Base-by-base conservation (phyloP, 1,284 basidiomycete species). In the Pyrrhoderma noxium region DNA sequence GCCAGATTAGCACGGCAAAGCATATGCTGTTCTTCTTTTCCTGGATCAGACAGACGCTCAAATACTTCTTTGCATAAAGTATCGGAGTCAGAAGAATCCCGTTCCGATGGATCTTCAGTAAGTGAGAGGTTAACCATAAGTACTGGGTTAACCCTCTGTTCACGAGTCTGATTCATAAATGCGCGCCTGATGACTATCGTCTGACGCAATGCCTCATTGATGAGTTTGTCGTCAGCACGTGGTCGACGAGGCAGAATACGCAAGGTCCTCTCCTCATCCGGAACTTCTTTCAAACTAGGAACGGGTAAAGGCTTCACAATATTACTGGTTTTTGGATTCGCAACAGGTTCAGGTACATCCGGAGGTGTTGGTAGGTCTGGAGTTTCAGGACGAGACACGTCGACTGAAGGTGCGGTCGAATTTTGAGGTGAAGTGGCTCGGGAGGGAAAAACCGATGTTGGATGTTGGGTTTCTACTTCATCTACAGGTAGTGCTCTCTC, bases 71-170 rank as follows among this genome's bases (percentile, higher is more conserved):
- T 64, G 4, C 82, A 65, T 25, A 79, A 59, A 25, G 62, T 63
- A 38, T 73, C 69, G 13, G 73, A 56, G 18, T 58, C 56, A 3
- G 59, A 48, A 3, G 47, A 39, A 11, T 43, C 34, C 14, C 41
- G 46, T n/a, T 54, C 50, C 18, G 62, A 57, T 21, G 65, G 63
- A 40, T 40, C 38, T 40, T 40, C 38, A 3, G 59, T 55, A 44
- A 63, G 61, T 11, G 73, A 69, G 46, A 70, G 67, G 61, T 88
- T 89, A 34, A 76, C 72, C 54, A 72, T 63, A 7, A 89, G 67
- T 18, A 89, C 70, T 2, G 83, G 82, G 31, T 74, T 70, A 13
- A 84, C 71, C 25, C 77, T 75, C 57, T 82, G 79, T 51, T 75
- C 72, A 45, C 76, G 73, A 8, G 80, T 74, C 63, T 84, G 80